These are phyloP conservation scores for Penicillium arizonense DNA, from an alignment of 495 filamentous ascomycete species.

Conservation along the genomic window DNA sequence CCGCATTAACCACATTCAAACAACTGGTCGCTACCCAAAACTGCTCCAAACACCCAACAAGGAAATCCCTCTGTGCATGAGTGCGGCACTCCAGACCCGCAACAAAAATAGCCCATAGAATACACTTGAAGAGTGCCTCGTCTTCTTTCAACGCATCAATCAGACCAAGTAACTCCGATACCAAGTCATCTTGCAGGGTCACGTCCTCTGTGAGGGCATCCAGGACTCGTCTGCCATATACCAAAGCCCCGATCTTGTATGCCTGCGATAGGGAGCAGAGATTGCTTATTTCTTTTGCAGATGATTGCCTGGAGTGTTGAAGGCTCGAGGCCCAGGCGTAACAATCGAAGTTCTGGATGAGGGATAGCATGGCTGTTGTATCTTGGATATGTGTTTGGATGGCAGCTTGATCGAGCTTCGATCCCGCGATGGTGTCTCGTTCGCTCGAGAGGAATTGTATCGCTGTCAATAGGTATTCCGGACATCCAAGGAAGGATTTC, in stretches of 20 bases:
- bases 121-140: constrained; percentile 51
- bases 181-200: constrained; percentile 29
- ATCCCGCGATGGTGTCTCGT: constrained; percentile 29
- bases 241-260: constrained; percentile 29
- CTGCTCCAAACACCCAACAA: constrained; percentile 26
- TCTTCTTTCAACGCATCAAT: constrained; percentile 45
- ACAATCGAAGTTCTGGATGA: constrained; percentile 32
- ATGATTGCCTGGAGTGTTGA: constrained; percentile 25
- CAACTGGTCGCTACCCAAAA: constrained; percentile 40
- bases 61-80: constrained; percentile 26
- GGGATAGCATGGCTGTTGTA: constrained; percentile 17
- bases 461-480: constrained; percentile 33
- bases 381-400: constrained; percentile 10
- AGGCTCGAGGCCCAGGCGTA: constrained; percentile 27
- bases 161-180: constrained; percentile 40
- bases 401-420: background rate
- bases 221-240: constrained; percentile 35
- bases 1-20: constrained; percentile 38
- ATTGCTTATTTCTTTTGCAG: constrained; percentile 17
- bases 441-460: constrained; percentile 33
- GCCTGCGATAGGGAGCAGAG: constrained; percentile 24
- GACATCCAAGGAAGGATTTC: constrained; percentile 41
- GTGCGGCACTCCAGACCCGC: constrained; percentile 47
- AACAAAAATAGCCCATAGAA: constrained; percentile 58
- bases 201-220: constrained; percentile 19